Conservation (phyloP, 2,329 filamentous ascomycete species). For the Colletotrichum ledebouriae region DNA sequence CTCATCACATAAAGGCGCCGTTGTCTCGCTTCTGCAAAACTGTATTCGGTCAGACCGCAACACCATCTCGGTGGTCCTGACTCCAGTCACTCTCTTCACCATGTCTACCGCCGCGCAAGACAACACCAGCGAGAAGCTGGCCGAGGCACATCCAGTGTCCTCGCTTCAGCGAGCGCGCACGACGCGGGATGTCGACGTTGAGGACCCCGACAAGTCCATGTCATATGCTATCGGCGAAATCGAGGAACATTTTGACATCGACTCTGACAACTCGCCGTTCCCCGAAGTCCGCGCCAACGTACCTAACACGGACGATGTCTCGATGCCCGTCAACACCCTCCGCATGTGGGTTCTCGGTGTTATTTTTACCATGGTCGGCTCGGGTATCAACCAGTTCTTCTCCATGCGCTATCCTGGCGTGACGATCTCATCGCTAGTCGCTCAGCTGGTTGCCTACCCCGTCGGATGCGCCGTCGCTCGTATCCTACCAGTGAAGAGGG, state of each 20-base stretch:
- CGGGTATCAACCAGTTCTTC: slow-evolving; percentile 55
- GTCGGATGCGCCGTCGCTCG: slow-evolving; percentile 52
- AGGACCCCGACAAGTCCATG: slow-evolving; percentile 35
- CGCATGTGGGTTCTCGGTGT: slow-evolving; percentile 53
- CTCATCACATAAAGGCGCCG: neutral
- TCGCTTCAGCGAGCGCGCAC: slow-evolving; percentile 4
- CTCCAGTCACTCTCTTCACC: slow-evolving; percentile 5
- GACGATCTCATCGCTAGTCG: slow-evolving; percentile 53
- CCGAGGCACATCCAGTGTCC: neutral
- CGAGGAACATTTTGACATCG: slow-evolving; percentile 33
- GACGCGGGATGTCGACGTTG: slow-evolving; percentile 8
- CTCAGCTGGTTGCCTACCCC: slow-evolving; percentile 54
- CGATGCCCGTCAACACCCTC: slow-evolving; percentile 53
- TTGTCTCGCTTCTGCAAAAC: neutral
- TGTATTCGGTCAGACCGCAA: accelerated
- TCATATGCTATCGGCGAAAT: slow-evolving; percentile 34
- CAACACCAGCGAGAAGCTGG: slow-evolving; percentile 16
- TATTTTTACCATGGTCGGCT: slow-evolving; percentile 50
- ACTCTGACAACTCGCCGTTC: slow-evolving; percentile 50
- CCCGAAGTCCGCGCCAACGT: slow-evolving; percentile 57
- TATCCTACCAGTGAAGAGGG: slow-evolving; percentile 50
- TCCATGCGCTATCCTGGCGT: slow-evolving; percentile 54
- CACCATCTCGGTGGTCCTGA: neutral
- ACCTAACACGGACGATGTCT: slow-evolving; percentile 53
- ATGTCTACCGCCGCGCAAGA: slow-evolving; percentile 18